Percentiles rank a stretch among this genome's conserved stretches.
Evolutionary conservation across 2,329 filamentous ascomycete genomes (phyloP).

Genomic region (Nemania sp.): DNA sequence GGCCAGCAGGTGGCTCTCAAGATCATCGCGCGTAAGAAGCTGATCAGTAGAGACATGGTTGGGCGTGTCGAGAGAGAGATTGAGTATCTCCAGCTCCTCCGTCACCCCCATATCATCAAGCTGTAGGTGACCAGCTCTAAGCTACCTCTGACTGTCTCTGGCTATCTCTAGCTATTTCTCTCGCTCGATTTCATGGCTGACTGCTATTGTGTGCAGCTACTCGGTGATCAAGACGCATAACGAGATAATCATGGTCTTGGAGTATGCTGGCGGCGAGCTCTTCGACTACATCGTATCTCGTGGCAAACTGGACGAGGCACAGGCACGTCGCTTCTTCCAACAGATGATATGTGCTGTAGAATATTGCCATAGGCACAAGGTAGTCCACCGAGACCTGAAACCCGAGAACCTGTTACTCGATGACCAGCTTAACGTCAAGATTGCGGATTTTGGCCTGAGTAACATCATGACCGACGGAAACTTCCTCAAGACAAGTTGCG

Average conservation of each 20-base stretch:
- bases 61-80: conserved; percentile 97
- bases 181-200: too few relatives aligned
- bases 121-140: too few relatives aligned
- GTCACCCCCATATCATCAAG: conserved; percentile 99
- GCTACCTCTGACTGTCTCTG: neutral
- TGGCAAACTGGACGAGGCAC: conserved; percentile 85
- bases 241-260: conserved; percentile 99
- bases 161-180: too few relatives aligned
- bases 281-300: conserved; percentile 98
- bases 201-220: conserved; percentile 58
- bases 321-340: conserved; percentile 97
- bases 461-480: conserved; percentile 99
- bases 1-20: conserved; percentile 96
- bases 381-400: conserved; percentile 96
- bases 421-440: conserved; percentile 96
- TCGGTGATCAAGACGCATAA: conserved; percentile 93
- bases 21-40: conserved; percentile 94
- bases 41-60: conserved; percentile 97
- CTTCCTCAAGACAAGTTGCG: conserved; percentile 97
- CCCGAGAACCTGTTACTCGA: conserved; percentile 96
- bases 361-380: conserved; percentile 98
- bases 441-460: conserved; percentile 96
- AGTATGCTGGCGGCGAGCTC: conserved; percentile 93
- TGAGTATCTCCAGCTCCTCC: conserved; percentile 91
- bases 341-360: conserved; percentile 99